These are phyloP conservation scores for Myxozyma mucilagina DNA, from an alignment of 805 yeast species.

Conservation along the genomic window DNA sequence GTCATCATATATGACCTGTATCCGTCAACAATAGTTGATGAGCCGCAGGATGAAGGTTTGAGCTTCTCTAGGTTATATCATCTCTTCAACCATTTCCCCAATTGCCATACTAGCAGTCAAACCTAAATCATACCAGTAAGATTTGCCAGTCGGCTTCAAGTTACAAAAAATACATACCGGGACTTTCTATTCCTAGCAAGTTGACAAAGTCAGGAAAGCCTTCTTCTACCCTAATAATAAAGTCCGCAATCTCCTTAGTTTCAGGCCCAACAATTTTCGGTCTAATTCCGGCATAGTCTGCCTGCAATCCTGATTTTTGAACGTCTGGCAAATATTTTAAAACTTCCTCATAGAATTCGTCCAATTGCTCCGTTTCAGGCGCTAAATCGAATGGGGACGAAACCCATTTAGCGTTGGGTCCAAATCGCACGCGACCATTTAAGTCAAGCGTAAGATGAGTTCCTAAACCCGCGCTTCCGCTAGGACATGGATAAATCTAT, in stretches of 20 bases:
- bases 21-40: no score
- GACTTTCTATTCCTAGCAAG: conserved; percentile 82
- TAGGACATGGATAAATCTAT: conserved; percentile 71
- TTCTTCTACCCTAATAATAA: conserved; percentile 66
- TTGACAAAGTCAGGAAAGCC: conserved; percentile 79
- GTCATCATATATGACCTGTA: no score
- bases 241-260: conserved; percentile 61
- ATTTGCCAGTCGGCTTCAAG: background rate
- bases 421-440: conserved; percentile 77
- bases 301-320: conserved; percentile 51
- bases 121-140: conserved; percentile 44
- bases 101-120: conserved; percentile 81
- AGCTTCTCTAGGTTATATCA: conserved; percentile 21
- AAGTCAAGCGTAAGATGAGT: conserved; percentile 83
- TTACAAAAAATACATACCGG: conserved; percentile 39
- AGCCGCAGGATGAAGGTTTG: background rate
- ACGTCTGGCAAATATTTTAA: conserved; percentile 64
- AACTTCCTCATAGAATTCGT: conserved; percentile 60
- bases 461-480: conserved; percentile 75
- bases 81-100: conserved; percentile 62
- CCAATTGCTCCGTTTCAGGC: conserved; percentile 46
- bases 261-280: conserved; percentile 65
- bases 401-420: conserved; percentile 89
- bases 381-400: conserved; percentile 36
- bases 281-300: conserved; percentile 79